phyloP scores from a whole-genome alignment of 345 rosid genomes.

The Boechera divaricarpa region DNA sequence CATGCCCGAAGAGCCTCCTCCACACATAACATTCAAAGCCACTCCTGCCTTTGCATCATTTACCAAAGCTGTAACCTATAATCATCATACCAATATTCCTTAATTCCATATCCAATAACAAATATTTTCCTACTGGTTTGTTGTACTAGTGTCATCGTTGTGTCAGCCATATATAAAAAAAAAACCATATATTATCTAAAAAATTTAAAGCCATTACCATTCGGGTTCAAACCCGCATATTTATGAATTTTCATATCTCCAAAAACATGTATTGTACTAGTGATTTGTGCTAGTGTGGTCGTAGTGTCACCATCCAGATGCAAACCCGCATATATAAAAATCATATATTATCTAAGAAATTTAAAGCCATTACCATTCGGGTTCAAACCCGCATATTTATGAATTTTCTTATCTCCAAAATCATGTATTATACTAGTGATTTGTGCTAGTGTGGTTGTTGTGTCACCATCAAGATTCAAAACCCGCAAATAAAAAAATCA shows the following conservation, averaged over 20 bases:
- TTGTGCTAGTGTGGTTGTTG: not conserved
- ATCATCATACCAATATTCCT: not conserved
- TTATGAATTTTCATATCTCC: no score
- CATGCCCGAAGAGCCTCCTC: constrained; percentile 60
- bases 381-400: no score
- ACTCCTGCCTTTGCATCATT: constrained; percentile 87
- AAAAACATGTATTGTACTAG: not conserved
- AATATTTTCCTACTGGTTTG: not conserved
- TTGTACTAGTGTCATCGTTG: not conserved
- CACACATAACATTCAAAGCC: constrained; percentile 63
- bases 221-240: no score
- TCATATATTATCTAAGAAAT: not conserved
- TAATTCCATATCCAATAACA: constrained; percentile 4
- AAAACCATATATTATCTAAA: no score
- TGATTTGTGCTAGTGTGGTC: not conserved
- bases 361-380: not conserved
- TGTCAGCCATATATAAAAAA: no score
- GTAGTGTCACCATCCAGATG: not conserved
- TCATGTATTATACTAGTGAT: not conserved
- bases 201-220: no score
- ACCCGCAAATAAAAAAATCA: not conserved
- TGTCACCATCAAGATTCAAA: not conserved
- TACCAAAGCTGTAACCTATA: constrained; percentile 77
- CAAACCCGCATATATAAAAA: not conserved
- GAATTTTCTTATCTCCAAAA: not conserved